Percentiles rank a stretch among this genome's conserved stretches.
Evolutionary conservation across 768 basidiomycete species (phyloP).

Genomic region (Floccularia luteovirens): DNA sequence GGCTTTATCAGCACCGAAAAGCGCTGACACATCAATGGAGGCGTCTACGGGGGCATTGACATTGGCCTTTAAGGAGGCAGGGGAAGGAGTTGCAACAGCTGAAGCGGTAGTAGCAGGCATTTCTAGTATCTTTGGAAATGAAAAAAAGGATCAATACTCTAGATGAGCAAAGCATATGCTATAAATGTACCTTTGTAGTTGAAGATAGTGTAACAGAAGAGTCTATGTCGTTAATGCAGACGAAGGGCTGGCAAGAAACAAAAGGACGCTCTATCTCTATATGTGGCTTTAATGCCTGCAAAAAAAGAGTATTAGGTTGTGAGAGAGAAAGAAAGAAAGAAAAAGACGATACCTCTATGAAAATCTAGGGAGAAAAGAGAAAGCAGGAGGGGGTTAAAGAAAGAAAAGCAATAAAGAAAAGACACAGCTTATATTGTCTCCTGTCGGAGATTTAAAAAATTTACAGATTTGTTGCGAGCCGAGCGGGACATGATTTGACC

Average conservation of each 20-base stretch:
- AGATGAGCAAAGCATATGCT: neutral
- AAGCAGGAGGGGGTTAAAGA: constrained; percentile 25
- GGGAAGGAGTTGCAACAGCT: constrained; percentile 47
- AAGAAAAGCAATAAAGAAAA: constrained; percentile 18
- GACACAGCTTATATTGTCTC: constrained; percentile 12
- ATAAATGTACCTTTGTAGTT: neutral
- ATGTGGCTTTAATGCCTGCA: too few relatives aligned
- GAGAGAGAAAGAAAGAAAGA: constrained; percentile 2
- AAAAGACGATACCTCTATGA: constrained; percentile 6
- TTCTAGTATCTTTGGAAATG: too few relatives aligned
- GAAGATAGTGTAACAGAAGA: neutral
- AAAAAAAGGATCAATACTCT: too few relatives aligned
- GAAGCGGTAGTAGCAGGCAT: too few relatives aligned
- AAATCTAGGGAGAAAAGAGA: constrained; percentile 29
- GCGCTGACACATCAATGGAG: constrained; percentile 63
- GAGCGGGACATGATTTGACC: constrained; percentile 6
- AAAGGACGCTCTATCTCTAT: constrained; percentile 61
- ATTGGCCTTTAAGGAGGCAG: constrained; percentile 64
- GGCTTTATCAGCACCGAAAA: constrained; percentile 84
- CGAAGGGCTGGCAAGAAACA: constrained; percentile 7
- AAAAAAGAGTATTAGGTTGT: constrained; percentile 22
- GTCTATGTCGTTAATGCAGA: neutral
- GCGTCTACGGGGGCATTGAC: constrained; percentile 47
- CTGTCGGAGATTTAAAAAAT: constrained; percentile 36
- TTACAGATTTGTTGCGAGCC: constrained; percentile 11